These are phyloP conservation scores for Neopestalotiopsis rosae DNA, from an alignment of 2,329 filamentous ascomycete genomes.

Conservation along the genomic window DNA sequence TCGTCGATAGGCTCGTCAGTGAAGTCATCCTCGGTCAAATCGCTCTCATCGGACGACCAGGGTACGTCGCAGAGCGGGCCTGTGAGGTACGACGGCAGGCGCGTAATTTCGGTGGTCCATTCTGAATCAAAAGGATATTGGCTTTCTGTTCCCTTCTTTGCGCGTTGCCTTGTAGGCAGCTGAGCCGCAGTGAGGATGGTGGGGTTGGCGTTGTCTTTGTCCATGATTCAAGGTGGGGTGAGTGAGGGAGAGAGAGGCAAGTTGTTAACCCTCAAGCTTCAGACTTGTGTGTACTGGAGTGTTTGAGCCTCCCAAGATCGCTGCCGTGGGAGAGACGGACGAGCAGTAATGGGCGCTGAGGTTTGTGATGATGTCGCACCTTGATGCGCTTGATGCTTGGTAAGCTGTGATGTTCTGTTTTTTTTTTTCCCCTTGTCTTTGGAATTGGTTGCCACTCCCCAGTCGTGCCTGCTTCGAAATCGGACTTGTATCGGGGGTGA, in stretches of 20 bases:
- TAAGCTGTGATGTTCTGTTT: background rate
- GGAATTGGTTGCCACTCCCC: slow-evolving; percentile 1
- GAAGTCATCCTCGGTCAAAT: slow-evolving; percentile 58
- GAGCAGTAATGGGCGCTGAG: background rate
- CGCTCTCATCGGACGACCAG: slow-evolving; percentile 40
- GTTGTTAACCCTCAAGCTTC: background rate
- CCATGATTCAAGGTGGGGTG: slow-evolving; percentile 34
- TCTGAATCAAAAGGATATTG: slow-evolving; percentile 53
- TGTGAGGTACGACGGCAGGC: slow-evolving; percentile 49
- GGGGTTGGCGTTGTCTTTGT: slow-evolving; percentile 82
- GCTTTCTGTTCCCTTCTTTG: slow-evolving; percentile 53
- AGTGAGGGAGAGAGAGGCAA: background rate
- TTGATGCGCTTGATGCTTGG: background rate
- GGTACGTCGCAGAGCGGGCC: slow-evolving; percentile 45
- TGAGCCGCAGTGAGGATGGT: slow-evolving; percentile 89
- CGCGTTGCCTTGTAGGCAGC: slow-evolving; percentile 75
- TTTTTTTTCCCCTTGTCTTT: background rate
- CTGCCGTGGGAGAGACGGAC: background rate
- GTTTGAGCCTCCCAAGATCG: background rate
- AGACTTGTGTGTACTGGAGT: background rate
- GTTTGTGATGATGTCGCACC: too few species aligned
- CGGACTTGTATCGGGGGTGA: background rate
- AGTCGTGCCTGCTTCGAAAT: background rate
- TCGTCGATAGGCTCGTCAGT: slow-evolving; percentile 87
- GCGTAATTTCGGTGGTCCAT: slow-evolving; percentile 52